Conservation (phyloP, 2,329 filamentous ascomycete genomes). For the Trichoderma brevicompactum region DNA sequence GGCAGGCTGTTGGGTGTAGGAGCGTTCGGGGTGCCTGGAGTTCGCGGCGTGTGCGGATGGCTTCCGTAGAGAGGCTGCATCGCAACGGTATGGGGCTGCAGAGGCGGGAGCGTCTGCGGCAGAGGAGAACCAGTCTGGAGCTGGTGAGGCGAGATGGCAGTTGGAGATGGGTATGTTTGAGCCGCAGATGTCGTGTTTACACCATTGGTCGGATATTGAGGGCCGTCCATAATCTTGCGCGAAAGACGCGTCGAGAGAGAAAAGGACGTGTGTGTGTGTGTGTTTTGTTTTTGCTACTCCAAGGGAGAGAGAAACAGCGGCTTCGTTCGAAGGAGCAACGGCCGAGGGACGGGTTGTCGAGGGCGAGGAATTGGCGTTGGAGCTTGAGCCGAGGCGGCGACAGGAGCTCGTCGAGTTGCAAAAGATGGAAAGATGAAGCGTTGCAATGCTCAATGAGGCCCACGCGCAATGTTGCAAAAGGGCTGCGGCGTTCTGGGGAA, state of each 20-base stretch:
- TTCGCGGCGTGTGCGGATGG: slow-evolving; percentile 65
- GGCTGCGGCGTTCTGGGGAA: slow-evolving; percentile 40
- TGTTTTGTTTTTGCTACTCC: slow-evolving; percentile 1
- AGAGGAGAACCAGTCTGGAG: slow-evolving; percentile 53
- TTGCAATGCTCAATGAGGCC: slow-evolving; percentile 31
- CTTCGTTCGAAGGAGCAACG: neutral
- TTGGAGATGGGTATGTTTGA: slow-evolving; percentile 56
- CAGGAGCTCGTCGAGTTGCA: slow-evolving; percentile 29
- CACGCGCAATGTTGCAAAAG: slow-evolving; percentile 36
- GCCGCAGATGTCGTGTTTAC: slow-evolving; percentile 58
- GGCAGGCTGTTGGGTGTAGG: slow-evolving; percentile 60
- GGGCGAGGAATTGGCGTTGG: slow-evolving; percentile 27
- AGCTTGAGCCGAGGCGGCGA: neutral
- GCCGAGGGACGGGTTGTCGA: neutral
- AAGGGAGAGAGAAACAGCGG: slow-evolving; percentile 11
- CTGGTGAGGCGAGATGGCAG: slow-evolving; percentile 57
- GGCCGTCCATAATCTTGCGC: slow-evolving; percentile 58
- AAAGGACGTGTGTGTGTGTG: slow-evolving; percentile 9
- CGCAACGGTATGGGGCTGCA: slow-evolving; percentile 52
- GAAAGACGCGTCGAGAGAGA: slow-evolving; percentile 39
- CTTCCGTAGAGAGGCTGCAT: slow-evolving; percentile 58
- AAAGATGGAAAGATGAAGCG: neutral
- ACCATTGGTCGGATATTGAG: slow-evolving; percentile 59
- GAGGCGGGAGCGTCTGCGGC: slow-evolving; percentile 60
- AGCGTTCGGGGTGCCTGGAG: slow-evolving; percentile 65